Base-by-base conservation (phyloP, 1,284 basidiomycete genomes). In the Polyporus tsugae region DNA sequence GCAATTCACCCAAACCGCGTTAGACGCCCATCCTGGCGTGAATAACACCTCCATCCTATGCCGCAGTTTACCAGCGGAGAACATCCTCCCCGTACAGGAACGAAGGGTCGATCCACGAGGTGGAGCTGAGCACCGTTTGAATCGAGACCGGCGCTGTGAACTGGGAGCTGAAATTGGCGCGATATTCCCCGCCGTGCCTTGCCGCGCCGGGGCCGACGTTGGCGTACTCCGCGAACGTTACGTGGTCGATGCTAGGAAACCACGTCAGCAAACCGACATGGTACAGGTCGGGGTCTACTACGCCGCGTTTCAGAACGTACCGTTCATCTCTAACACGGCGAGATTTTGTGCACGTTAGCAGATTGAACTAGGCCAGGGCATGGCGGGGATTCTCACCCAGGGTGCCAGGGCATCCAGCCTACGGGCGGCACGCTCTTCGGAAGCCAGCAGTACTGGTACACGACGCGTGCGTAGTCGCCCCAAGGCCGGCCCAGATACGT, bases 401-500 rank as follows among this genome's bases (percentile, higher is more conserved):
- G 33, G 17, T 66, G 65, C 65, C 61, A 66, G 25, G 42, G 25
- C 39, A 35, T 41, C 60, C 65, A 60, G 15, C 60, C 60, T 5
- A 59, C 65, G 6, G 65, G 22, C 2, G 65, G 65, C 69, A 76
- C 73, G 68, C 72, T 72, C 46, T 60, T 67, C 60, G 66, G 55
- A 35, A 76, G 74, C 42, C 46, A 60, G 46, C 64, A 63, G 55
- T 73, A 72, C 65, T 73, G 73, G 53, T 74, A 76, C 53, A 75
- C 68, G 49, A 76, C 74, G 62, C 75, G 72, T 35, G 77, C 75
- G 55, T 70, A 78, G 72, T 72, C 69, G 29, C 71, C 53, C 87
- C 87, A 88, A 42, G 86, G 87, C 10, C 86, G 78, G 25, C 87
- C 87, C 19, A 87, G 79, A 75, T 80, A 80, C n/a, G 78, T 78